These are phyloP conservation scores for Colletotrichum godetiae DNA, from an alignment of 2,329 filamentous ascomycete species.

Conservation along the genomic window DNA sequence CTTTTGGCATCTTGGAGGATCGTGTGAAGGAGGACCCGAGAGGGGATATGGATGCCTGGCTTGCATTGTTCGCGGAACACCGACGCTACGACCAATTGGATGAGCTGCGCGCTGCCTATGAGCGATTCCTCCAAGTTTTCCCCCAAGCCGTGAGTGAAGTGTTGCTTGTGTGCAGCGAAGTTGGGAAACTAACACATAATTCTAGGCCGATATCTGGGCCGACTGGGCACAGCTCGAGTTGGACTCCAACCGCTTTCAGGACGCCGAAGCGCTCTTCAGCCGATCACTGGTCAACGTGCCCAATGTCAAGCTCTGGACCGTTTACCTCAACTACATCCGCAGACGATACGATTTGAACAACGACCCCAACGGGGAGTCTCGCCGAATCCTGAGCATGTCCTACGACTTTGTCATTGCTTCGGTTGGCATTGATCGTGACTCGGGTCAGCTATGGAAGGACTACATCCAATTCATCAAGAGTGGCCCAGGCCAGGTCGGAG, in stretches of 20 bases:
- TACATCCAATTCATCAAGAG: conserved; percentile 94
- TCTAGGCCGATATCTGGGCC: conserved; percentile 90
- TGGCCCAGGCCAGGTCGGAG: conserved; percentile 86
- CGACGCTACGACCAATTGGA: conserved; percentile 85
- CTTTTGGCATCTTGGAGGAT: conserved; percentile 85
- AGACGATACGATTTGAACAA: conserved; percentile 86
- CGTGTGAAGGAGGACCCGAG: conserved; percentile 92
- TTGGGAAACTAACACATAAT: conserved; percentile 46
- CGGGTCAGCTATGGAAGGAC: conserved; percentile 91
- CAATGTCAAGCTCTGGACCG: conserved; percentile 88
- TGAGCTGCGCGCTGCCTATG: conserved; percentile 82
- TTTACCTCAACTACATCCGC: conserved; percentile 95
- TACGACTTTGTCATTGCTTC: conserved; percentile 94
- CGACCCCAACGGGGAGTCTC: conserved; percentile 80
- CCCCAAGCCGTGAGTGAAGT: conserved; percentile 83
- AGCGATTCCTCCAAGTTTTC: conserved; percentile 88
- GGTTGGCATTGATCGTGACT: conserved; percentile 91
- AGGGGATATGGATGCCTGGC: conserved; percentile 93
- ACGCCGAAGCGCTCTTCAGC: conserved; percentile 86
- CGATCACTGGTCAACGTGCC: conserved; percentile 82
- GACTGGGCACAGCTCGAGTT: conserved; percentile 91
- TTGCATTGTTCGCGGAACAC: conserved; percentile 86
- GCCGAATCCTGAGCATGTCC: conserved; percentile 82
- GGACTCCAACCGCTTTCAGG: conserved; percentile 82
- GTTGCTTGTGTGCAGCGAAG: background rate